These are phyloP conservation scores for Trichoderma simmonsii DNA, from an alignment of 2,329 filamentous ascomycete genomes.

Conservation along the genomic window DNA sequence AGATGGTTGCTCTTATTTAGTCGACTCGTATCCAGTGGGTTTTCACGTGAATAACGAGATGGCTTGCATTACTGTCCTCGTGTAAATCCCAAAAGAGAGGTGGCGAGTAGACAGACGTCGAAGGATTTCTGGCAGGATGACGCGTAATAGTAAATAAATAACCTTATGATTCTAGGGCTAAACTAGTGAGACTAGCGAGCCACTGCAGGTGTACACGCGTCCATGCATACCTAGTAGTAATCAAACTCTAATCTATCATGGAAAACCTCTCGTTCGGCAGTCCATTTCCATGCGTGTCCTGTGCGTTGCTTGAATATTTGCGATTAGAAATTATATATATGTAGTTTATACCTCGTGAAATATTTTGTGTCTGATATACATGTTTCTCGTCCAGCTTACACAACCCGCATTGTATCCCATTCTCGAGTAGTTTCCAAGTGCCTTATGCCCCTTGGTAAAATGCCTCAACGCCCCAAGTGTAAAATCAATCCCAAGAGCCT, in stretches of 20 bases:
- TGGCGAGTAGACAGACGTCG: neutral
- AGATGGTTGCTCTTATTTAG: neutral
- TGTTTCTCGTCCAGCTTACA: neutral
- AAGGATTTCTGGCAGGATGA: neutral
- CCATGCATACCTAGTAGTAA: neutral
- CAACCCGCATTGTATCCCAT: neutral
- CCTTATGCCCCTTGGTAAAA: neutral
- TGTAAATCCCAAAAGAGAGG: neutral
- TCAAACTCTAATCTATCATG: neutral
- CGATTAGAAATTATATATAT: neutral
- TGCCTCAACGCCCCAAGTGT: neutral
- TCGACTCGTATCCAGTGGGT: neutral
- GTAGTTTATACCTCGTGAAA: neutral
- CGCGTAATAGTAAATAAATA: neutral
- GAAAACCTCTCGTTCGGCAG: neutral
- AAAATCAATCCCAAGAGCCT: neutral
- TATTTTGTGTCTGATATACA: neutral
- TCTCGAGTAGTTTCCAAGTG: neutral
- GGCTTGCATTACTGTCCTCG: neutral
- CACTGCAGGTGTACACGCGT: neutral
- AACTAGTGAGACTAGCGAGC: neutral
- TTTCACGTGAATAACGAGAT: neutral
- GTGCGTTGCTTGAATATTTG: neutral
- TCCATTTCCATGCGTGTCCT: neutral
- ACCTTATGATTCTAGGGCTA: neutral